Percentiles rank a stretch among this genome's conserved stretches.
These are phyloP conservation scores for Lasiodiplodia gonubiensis DNA, from an alignment of 2,329 filamentous ascomycete genomes.

Conservation along the genomic window DNA sequence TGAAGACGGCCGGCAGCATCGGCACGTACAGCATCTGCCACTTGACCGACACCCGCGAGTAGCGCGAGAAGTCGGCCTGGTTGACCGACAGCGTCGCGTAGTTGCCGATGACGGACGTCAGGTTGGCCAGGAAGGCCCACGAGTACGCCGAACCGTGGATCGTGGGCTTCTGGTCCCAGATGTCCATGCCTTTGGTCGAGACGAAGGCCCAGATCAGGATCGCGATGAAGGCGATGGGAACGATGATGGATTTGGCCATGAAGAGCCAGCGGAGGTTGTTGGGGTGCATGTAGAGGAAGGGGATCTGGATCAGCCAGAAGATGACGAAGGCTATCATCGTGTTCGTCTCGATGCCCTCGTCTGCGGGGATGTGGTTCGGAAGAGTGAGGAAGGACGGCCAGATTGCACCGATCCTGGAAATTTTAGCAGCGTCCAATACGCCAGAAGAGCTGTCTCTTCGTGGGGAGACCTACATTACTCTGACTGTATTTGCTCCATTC, in stretches of 20 bases:
- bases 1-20: conserved; percentile 59
- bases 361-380: conserved; percentile 58
- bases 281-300: conserved; percentile 62
- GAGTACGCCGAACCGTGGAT: conserved; percentile 58
- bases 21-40: conserved; percentile 59
- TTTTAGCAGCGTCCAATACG: neutral
- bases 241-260: conserved; percentile 52
- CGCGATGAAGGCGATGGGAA: conserved; percentile 65
- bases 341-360: conserved; percentile 61
- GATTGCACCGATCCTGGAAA: conserved; percentile 54
- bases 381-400: conserved; percentile 63
- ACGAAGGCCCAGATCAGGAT: conserved; percentile 69
- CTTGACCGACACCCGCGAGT: conserved; percentile 54
- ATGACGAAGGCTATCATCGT: conserved; percentile 64
- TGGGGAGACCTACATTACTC: conserved; percentile 47
- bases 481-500: conserved; percentile 63
- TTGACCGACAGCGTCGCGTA: conserved; percentile 61
- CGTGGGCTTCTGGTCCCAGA: conserved; percentile 54
- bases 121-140: conserved; percentile 59
- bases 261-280: conserved; percentile 62
- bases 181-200: conserved; percentile 57
- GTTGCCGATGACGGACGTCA: conserved; percentile 57
- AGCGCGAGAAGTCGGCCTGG: conserved; percentile 64
- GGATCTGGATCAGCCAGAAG: conserved; percentile 63
- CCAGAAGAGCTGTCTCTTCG: no score